Evolutionary conservation across 768 basidiomycete genomes (phyloP).

Genomic region (Pleurotus eryngii): DNA sequence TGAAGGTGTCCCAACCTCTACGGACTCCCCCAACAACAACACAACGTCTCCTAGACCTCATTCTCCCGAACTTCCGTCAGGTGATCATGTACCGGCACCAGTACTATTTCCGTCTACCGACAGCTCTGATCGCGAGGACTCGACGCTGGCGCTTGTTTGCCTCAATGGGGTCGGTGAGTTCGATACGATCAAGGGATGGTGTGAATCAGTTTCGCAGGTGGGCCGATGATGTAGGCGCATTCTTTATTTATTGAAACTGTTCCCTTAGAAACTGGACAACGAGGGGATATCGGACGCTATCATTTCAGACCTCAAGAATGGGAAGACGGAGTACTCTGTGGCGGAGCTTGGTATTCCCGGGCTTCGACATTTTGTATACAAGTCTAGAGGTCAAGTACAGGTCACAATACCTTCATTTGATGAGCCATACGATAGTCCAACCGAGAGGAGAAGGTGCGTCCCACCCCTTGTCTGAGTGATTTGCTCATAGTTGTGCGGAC

Average conservation of each 20-base stretch:
- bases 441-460: conserved; percentile 58
- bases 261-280: conserved; percentile 55
- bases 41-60: not conserved
- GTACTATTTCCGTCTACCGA: conserved; percentile 1
- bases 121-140: conserved; percentile 16
- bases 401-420: conserved; percentile 84
- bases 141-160: conserved; percentile 67
- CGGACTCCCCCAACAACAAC: conserved; percentile 8
- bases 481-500: not conserved
- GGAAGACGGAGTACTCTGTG: conserved; percentile 61
- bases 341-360: conserved; percentile 85
- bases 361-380: conserved; percentile 92
- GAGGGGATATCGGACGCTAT: conserved; percentile 58
- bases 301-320: conserved; percentile 39
- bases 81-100: conserved; percentile 4
- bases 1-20: conserved; percentile 19
- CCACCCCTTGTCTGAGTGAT: not conserved
- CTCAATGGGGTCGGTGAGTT: conserved; percentile 84
- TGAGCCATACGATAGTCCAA: conserved; percentile 69
- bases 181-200: conserved; percentile 78
- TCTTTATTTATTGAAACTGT: not conserved
- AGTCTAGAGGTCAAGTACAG: conserved; percentile 86
- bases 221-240: conserved; percentile 10
- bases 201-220: conserved; percentile 62
- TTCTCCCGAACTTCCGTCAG: conserved; percentile 4